Evolutionary conservation across 176 grass and related monocot species (phyloP).

Genomic region (Guadua angustifolia): DNA sequence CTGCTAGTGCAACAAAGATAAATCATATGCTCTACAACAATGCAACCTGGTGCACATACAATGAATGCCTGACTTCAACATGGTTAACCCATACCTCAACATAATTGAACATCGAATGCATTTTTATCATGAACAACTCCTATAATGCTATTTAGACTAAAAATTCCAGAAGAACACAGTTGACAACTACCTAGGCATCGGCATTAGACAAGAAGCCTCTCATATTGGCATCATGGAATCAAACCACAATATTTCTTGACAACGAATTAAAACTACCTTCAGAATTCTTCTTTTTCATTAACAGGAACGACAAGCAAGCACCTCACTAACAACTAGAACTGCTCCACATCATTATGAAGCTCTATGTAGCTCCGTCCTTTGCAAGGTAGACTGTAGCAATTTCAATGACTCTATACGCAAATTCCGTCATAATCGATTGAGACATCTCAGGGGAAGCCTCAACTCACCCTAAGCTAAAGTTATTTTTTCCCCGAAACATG

Average conservation of each 20-base stretch:
- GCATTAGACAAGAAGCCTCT: not conserved
- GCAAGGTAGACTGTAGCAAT: not conserved
- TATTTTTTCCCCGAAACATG: not conserved
- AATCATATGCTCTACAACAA: not conserved
- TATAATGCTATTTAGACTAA: not conserved
- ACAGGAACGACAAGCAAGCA: not conserved
- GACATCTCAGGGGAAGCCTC: not conserved
- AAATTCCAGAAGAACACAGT: not conserved
- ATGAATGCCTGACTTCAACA: not conserved
- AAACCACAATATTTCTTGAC: constrained; percentile 21
- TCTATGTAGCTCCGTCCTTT: not conserved
- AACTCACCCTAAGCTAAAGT: not conserved
- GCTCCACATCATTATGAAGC: not conserved
- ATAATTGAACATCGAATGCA: not conserved
- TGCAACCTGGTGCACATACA: not conserved
- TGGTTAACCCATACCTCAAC: not conserved
- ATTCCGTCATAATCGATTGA: not conserved
- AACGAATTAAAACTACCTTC: not conserved
- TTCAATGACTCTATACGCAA: not conserved
- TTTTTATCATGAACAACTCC: constrained; percentile 8
- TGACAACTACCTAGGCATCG: not conserved
- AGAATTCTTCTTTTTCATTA: not conserved
- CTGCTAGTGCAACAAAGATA: not conserved
- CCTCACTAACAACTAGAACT: not conserved
- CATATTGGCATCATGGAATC: not conserved